Evolutionary conservation across 345 rosid genomes (phyloP), one percentile per base, ranked within the genome.

Genomic region (Populus alba): DNA sequence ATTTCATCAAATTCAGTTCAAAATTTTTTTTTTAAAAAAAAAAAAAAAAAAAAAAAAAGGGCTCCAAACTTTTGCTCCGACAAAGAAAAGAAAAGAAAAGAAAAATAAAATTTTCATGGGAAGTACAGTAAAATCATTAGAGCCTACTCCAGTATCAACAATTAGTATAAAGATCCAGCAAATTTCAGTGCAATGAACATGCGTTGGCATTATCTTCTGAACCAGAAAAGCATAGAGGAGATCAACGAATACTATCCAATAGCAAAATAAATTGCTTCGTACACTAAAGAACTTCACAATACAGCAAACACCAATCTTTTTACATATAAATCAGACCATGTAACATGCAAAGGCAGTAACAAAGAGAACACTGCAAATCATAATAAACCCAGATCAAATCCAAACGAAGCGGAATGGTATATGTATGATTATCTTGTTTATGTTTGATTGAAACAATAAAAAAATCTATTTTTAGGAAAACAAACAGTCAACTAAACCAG

Each of bases 331-430:
- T 81, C 81, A 81, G 74, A 77, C 55, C 73, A 69, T 25, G 57
- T 33, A 83, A 43, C 37, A 53, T 63, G 77, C 41, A 51, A 47
- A 75, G 41, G 31, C 71, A 73, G 33, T 55, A 76, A 41, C 15
- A 13, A 57, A 33, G 59, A 61, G 69, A 75, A 38, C 5, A 39
- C 23, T 66, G 13, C 62, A 63, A 49, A 2, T 31, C 22, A 71
- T 68, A 31, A 49, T 31, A 73, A n/a, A 78, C 59, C 73, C 70
- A 78, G 79, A 80, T 84, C 79, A 82, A 82, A 45, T 79, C 74
- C 70, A 38, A 45, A 47, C 51, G 17, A 47, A 47, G 51, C 16
- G 51, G 51, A 47, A 15, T 18, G 3, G 0, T 47, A 3, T 47
- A 1, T 15, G 51, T 13, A 13, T 13, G 18, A 15, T 47, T 47